phyloP scores from a whole-genome alignment of 106 monocot species.

The Iris macrosiphon region DNA sequence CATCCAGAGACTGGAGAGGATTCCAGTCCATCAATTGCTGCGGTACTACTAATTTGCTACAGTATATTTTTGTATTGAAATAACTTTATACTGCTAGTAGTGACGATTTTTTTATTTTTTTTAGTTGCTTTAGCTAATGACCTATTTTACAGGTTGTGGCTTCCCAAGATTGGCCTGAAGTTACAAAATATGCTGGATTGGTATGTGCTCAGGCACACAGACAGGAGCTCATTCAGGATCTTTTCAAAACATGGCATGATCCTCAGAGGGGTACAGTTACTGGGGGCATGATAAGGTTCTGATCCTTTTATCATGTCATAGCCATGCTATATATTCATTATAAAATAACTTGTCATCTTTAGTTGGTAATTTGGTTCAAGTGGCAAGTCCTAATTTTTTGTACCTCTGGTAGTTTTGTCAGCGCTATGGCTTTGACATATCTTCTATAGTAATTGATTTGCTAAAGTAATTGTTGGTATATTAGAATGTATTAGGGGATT shows the following conservation, averaged over 20 bases:
- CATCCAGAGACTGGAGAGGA: constrained; percentile 94
- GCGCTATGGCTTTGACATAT: too few relatives aligned
- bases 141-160: constrained; percentile 67
- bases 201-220: constrained; percentile 90
- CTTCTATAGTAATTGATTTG: too few relatives aligned
- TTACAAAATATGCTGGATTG: constrained; percentile 88
- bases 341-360: too few relatives aligned
- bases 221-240: constrained; percentile 85
- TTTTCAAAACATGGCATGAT: constrained; percentile 85
- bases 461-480: too few relatives aligned
- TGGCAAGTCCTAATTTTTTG: too few relatives aligned
- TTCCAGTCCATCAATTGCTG: constrained; percentile 83
- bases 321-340: background rate
- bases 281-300: constrained; percentile 92
- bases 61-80: too few relatives aligned
- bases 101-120: background rate
- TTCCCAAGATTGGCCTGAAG: constrained; percentile 95
- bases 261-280: constrained; percentile 62
- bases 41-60: constrained; percentile 32
- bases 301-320: too few relatives aligned
- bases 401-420: too few relatives aligned
- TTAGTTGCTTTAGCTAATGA: background rate
- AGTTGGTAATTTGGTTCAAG: too few relatives aligned
- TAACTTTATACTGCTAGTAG: too few relatives aligned
- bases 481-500: too few relatives aligned